These are phyloP conservation scores for Trichosporon faecale DNA, from an alignment of 1,284 basidiomycete species.

Conservation along the genomic window DNA sequence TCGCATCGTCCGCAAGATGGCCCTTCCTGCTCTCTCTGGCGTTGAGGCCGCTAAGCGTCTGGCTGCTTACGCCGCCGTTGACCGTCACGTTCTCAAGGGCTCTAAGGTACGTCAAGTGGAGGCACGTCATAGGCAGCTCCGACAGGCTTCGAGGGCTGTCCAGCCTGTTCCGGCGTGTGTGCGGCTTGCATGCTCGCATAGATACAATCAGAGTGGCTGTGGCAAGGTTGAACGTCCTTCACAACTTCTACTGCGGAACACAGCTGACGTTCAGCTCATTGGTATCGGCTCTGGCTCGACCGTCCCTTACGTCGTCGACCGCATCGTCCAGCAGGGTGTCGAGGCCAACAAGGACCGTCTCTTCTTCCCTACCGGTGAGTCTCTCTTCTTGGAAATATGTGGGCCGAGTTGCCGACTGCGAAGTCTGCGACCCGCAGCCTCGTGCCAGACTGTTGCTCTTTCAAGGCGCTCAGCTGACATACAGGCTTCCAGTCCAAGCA, in stretches of 20 bases:
- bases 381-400: not conserved
- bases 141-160: not conserved
- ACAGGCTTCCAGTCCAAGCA: conserved; percentile 95
- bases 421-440: not conserved
- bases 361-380: conserved; percentile 81
- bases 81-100: conserved; percentile 64
- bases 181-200: not conserved
- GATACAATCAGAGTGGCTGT: not conserved
- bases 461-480: not conserved
- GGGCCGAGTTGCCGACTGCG: too few species aligned
- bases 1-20: conserved; percentile 15
- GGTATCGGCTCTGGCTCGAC: conserved; percentile 94
- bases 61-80: conserved; percentile 92
- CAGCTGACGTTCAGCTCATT: conserved; percentile 61
- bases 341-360: conserved; percentile 73
- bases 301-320: conserved; percentile 94
- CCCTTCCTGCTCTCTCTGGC: conserved; percentile 14
- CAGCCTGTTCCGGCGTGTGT: not conserved
- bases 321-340: conserved; percentile 80
- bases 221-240: not conserved
- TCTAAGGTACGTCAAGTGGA: not conserved
- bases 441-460: not conserved
- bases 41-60: conserved; percentile 80
- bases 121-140: not conserved
- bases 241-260: not conserved